A percentile compares a stretch with the other conserved stretches of the same genome.
Evolutionary conservation across 2,329 filamentous ascomycete genomes (phyloP).

Genomic region (Fusarium metavorans): DNA sequence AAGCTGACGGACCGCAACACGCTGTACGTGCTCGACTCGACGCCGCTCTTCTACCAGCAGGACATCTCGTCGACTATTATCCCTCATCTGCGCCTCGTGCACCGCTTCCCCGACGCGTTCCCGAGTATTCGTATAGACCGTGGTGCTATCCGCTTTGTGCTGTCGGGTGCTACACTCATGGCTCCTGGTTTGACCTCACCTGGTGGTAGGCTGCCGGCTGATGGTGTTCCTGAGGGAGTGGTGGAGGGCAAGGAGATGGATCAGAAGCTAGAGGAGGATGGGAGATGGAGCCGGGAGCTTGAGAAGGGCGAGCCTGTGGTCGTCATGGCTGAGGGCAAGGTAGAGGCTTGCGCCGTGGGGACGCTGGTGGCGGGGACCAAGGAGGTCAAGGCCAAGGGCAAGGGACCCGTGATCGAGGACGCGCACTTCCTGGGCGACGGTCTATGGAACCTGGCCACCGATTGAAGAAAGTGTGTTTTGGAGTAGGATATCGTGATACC

Average conservation of each 20-base stretch:
- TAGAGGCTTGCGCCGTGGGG: slow-evolving; percentile 89
- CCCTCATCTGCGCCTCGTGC: slow-evolving; percentile 89
- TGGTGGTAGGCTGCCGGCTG: slow-evolving; percentile 81
- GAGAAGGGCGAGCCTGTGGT: slow-evolving; percentile 87
- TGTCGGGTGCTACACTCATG: slow-evolving; percentile 95
- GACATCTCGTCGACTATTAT: slow-evolving; percentile 79
- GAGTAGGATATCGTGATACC: slow-evolving; percentile 36
- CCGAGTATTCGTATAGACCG: slow-evolving; percentile 90
- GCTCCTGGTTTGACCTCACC: slow-evolving; percentile 89
- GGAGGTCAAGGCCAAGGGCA: slow-evolving; percentile 94
- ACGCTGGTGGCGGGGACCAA: slow-evolving; percentile 85
- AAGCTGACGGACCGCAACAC: slow-evolving; percentile 93
- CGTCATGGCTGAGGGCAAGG: slow-evolving; percentile 92
- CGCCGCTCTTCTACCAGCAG: slow-evolving; percentile 93
- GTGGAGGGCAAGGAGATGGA: slow-evolving; percentile 58
- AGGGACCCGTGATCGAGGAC: slow-evolving; percentile 93
- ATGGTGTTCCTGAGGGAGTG: slow-evolving; percentile 49
- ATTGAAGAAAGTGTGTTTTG: slow-evolving; percentile 49
- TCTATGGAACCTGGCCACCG: slow-evolving; percentile 78
- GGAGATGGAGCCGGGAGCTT: slow-evolving; percentile 74
- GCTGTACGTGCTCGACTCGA: slow-evolving; percentile 84
- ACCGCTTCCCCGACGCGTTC: slow-evolving; percentile 88
- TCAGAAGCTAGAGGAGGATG: slow-evolving; percentile 60
- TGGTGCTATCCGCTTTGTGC: slow-evolving; percentile 95
- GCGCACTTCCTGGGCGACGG: slow-evolving; percentile 96